These are phyloP conservation scores for Saccharomyces pastorianus DNA, from an alignment of 1,139 yeast genomes.

Conservation along the genomic window DNA sequence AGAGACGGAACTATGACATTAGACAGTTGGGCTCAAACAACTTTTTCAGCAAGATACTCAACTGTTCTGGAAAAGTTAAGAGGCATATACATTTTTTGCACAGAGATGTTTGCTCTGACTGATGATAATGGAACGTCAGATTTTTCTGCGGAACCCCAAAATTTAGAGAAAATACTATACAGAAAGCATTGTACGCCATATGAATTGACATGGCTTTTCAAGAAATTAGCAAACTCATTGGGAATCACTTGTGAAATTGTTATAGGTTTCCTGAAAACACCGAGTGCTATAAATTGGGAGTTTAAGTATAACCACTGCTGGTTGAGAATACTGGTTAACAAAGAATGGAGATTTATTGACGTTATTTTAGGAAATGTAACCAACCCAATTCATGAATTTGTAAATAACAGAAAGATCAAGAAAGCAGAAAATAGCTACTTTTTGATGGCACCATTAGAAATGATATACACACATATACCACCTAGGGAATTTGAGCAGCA, in stretches of 20 bases:
- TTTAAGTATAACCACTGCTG: constrained; percentile 77
- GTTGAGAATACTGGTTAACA: constrained; percentile 69
- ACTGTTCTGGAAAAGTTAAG: constrained; percentile 48
- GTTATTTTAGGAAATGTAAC: constrained; percentile 51
- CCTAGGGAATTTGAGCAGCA: constrained; percentile 72
- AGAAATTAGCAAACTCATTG: constrained; percentile 61
- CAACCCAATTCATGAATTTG: constrained; percentile 39
- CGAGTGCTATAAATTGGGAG: constrained; percentile 43
- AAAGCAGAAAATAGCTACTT: constrained; percentile 53
- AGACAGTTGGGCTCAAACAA: constrained; percentile 34
- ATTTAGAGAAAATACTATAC: constrained; percentile 29
- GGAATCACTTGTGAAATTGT: constrained; percentile 70
- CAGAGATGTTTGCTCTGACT: constrained; percentile 41
- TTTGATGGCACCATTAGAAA: constrained; percentile 61
- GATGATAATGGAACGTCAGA: constrained; percentile 31
- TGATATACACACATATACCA: constrained; percentile 84
- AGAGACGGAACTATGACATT: constrained; percentile 34
- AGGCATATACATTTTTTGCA: constrained; percentile 53
- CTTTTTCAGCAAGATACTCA: constrained; percentile 35
- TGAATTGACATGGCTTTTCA: constrained; percentile 71
- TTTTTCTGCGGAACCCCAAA: constrained; percentile 26
- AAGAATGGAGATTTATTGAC: constrained; percentile 75
- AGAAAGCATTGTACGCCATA: constrained; percentile 53
- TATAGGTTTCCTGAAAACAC: constrained; percentile 75
- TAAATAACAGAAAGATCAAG: constrained; percentile 29